These are phyloP conservation scores for Saccharomycopsis sp. DNA, from an alignment of 805 yeast species.

Conservation along the genomic window DNA sequence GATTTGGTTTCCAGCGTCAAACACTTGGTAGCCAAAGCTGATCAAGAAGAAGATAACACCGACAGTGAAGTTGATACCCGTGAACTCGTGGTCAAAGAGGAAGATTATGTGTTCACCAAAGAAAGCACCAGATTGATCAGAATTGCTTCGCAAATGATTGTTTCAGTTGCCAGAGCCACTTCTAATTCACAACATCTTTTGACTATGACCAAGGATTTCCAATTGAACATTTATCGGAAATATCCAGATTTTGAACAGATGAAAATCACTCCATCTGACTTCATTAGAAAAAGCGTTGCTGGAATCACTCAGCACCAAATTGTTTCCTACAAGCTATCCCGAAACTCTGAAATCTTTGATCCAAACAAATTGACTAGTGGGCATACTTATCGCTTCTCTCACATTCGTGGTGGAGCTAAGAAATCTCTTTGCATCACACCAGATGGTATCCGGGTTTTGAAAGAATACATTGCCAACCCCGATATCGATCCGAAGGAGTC, in stretches of 20 bases:
- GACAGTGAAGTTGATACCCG: slow-evolving; percentile 22
- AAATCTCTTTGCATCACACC: slow-evolving; percentile 26
- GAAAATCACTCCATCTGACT: slow-evolving; percentile 49
- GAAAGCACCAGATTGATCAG: slow-evolving; percentile 62
- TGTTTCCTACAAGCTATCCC: not conserved
- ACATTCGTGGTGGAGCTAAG: slow-evolving; percentile 21
- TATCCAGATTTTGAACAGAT: slow-evolving; percentile 58
- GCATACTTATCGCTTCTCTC: slow-evolving; percentile 14
- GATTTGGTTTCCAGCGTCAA: slow-evolving; percentile 59
- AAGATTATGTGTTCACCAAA: slow-evolving; percentile 44
- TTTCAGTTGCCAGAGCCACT: slow-evolving; percentile 41
- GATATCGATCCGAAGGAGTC: slow-evolving; percentile 7
- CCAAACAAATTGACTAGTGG: slow-evolving; percentile 3
- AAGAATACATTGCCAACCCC: slow-evolving; percentile 8
- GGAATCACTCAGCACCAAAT: slow-evolving; percentile 40
- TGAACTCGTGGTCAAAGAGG: slow-evolving; percentile 25
- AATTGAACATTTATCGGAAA: slow-evolving; percentile 46
- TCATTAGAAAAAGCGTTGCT: slow-evolving; percentile 50
- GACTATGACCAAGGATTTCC: slow-evolving; percentile 57
- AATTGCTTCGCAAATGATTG: slow-evolving; percentile 52
- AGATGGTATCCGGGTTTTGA: slow-evolving; percentile 10
- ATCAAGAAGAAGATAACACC: slow-evolving; percentile 30
- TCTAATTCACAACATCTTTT: slow-evolving; percentile 43
- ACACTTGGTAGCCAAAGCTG: slow-evolving; percentile 46
- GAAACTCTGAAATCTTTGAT: slow-evolving; percentile 22